A percentile compares a stretch with the other conserved stretches of the same genome.
Conservation (phyloP, 1,284 basidiomycete genomes). For the Coniophora puteana region DNA sequence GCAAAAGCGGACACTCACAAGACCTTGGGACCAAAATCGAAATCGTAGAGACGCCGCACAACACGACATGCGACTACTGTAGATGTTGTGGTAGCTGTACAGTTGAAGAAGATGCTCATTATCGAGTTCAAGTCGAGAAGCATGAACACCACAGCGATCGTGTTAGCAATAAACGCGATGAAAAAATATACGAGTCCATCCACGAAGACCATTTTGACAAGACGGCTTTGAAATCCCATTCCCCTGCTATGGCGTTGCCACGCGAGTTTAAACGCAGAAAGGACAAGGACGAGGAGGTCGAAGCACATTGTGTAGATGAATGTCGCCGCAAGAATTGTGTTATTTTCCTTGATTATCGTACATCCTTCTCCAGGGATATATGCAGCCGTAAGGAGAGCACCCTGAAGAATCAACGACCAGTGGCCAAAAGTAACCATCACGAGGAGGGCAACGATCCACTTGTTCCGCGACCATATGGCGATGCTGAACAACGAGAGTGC, state of each 20-base stretch:
- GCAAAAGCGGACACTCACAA: constrained; percentile 42
- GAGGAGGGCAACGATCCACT: not conserved
- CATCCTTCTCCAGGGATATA: not conserved
- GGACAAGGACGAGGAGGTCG: not conserved
- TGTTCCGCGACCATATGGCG: not conserved
- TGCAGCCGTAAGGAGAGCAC: not conserved
- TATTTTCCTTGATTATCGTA: not conserved
- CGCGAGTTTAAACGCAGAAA: not conserved
- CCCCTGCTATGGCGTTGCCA: not conserved
- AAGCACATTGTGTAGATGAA: constrained; percentile 1
- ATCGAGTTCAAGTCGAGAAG: not conserved
- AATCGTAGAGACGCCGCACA: constrained; percentile 62
- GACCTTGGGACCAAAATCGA: constrained; percentile 52
- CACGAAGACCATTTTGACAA: not conserved
- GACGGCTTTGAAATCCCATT: not conserved
- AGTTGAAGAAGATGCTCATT: too few relatives aligned
- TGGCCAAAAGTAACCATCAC: not conserved
- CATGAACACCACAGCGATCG: not conserved
- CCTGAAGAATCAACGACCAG: not conserved
- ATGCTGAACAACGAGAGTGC: not conserved
- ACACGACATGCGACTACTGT: constrained; percentile 68
- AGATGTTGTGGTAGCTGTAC: too few relatives aligned
- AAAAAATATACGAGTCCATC: not conserved
- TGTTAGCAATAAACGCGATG: not conserved
- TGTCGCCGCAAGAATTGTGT: not conserved